Evolutionary conservation across 805 yeast species (phyloP), one percentile per base, ranked within the genome.

Genomic region (Pichia membranifaciens): DNA sequence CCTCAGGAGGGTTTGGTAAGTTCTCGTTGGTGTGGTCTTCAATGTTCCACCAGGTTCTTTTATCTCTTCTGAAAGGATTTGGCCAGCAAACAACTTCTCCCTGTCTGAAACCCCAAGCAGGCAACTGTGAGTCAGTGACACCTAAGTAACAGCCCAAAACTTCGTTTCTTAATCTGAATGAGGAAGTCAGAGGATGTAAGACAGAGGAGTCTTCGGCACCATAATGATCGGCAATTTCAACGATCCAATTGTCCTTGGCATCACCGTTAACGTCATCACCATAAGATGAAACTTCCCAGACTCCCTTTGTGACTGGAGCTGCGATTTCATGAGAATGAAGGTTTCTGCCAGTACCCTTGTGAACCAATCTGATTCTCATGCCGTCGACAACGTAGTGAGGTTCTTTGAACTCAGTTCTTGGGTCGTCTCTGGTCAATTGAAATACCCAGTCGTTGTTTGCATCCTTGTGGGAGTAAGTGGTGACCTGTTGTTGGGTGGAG

Each of bases 401-500:
- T 55, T 67, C 71, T 34, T 45, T 51, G 41, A 65, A 60, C 4
- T 51, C 48, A 43, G 52, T 58, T 54, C 72, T 60, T 39, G 59
- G 60, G 34, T 71, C 69, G 7, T 68, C 74, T 63, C 85, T 73
- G 25, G 72, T 74, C 58, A 82, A 74, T 56, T 84, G 83, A 55
- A 88, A 71, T 25, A 74, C 58, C 85, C 96, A 90, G 46, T 84
- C 79, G 64, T 91, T 93, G 67, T 93, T 91, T 45, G 74, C 68
- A 66, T 93, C 98, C 59, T 87, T 87, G 66, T 79, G 88, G n/a
- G 91, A 89, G 65, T 93, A 93, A 15, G 91, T 85, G n/a, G 99
- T 93, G 44, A 93, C 74, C 67, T 93, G 99, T 64, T 89, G 96
- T 68, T 93, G 98, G 52, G 78, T 78, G 1, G 96, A 87, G 3